Conservation (phyloP, 148 eudicot genomes). For the Chenopodium quinoa region DNA sequence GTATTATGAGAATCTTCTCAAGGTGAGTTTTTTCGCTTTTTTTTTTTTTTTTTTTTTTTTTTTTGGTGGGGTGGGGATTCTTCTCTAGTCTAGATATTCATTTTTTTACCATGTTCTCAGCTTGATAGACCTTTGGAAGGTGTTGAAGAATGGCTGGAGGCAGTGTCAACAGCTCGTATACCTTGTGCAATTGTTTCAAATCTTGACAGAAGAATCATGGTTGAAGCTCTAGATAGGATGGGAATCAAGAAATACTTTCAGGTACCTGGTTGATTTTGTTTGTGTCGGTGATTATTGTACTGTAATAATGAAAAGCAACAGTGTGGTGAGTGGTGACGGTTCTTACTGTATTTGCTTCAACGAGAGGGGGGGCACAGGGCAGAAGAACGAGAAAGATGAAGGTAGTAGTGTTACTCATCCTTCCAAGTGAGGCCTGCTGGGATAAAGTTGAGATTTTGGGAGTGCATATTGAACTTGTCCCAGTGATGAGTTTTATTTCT, state of each 20-base stretch:
- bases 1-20: conserved; percentile 66
- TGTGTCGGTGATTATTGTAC: background rate
- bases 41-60: conserved; percentile 2
- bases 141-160: conserved; percentile 86
- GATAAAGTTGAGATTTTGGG: background rate
- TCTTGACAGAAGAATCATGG: conserved; percentile 69
- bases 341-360: too few relatives aligned
- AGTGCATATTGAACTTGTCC: background rate
- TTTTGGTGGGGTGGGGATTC: background rate
- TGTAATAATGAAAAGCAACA: background rate
- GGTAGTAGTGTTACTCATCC: too few relatives aligned
- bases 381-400: too few relatives aligned
- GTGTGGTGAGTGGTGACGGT: background rate
- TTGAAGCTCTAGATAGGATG: conserved; percentile 69
- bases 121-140: conserved; percentile 81
- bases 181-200: conserved; percentile 98
- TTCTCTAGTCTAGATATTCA: conserved; percentile 6
- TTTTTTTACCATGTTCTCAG: conserved; percentile 37
- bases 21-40: conserved; percentile 34
- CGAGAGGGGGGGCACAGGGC: too few relatives aligned
- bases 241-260: conserved; percentile 80
- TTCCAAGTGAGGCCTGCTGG: too few relatives aligned
- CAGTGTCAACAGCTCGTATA: conserved; percentile 73
- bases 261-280: conserved; percentile 35
- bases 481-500: background rate